phyloP scores from a whole-genome alignment of 805 yeast species.

The Torulaspora gathmanii region DNA sequence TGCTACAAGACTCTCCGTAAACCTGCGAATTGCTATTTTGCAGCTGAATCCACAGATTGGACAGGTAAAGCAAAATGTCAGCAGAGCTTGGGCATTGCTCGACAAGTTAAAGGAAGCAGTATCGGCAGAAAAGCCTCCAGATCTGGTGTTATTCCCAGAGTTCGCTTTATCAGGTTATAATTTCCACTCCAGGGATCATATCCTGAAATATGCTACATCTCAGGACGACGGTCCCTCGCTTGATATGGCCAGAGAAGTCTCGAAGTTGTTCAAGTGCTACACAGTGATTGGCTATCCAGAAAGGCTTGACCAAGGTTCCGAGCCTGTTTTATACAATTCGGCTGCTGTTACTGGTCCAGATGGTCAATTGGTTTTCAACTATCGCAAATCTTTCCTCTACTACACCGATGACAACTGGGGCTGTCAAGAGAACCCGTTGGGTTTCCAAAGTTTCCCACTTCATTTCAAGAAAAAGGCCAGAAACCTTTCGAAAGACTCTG shows the following conservation, averaged over 20 bases:
- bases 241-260: constrained; percentile 52
- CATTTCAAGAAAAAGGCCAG: constrained; percentile 25
- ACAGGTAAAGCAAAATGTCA: constrained; percentile 48
- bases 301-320: constrained; percentile 14
- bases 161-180: constrained; percentile 81
- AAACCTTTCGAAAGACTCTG: constrained; percentile 8
- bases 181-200: constrained; percentile 45
- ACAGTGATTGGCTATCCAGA: constrained; percentile 87
- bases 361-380: constrained; percentile 59
- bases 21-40: constrained; percentile 55
- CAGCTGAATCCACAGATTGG: constrained; percentile 68
- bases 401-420: constrained; percentile 82
- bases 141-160: constrained; percentile 77
- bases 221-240: constrained; percentile 45
- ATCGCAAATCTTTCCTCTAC: constrained; percentile 72
- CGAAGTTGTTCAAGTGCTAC: constrained; percentile 50
- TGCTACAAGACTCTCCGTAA: constrained; percentile 35
- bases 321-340: constrained; percentile 53
- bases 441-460: constrained; percentile 51
- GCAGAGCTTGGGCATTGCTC: constrained; percentile 43
- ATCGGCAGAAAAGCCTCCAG: constrained; percentile 38
- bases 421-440: constrained; percentile 58
- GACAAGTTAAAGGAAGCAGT: constrained; percentile 24
- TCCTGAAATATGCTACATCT: constrained; percentile 51
- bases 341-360: constrained; percentile 57